Evolutionary conservation across 306 rosid species (phyloP).

Genomic region (Lagenaria siceraria): DNA sequence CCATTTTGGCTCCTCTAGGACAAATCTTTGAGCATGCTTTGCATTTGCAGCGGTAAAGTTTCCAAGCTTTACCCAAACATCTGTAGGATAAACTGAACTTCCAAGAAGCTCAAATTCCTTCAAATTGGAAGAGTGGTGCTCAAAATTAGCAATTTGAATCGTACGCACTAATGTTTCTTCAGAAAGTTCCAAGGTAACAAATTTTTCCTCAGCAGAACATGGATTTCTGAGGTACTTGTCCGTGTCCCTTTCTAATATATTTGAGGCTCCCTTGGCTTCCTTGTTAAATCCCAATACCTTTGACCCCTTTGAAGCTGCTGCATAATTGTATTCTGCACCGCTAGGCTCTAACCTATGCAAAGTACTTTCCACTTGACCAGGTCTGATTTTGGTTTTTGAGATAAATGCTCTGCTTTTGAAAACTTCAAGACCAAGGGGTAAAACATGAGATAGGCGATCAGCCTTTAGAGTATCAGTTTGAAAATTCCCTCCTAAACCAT

Average conservation of each 20-base stretch:
- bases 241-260: constrained; percentile 66
- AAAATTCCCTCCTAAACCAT: constrained; percentile 21
- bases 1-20: constrained; percentile 80
- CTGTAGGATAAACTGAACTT: constrained; percentile 75
- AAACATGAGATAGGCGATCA: constrained; percentile 39
- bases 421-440: constrained; percentile 83
- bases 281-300: constrained; percentile 84
- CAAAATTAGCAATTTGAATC: constrained; percentile 75
- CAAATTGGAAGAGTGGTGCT: constrained; percentile 84
- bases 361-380: constrained; percentile 41
- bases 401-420: constrained; percentile 72
- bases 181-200: constrained; percentile 68
- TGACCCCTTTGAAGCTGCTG: constrained; percentile 87
- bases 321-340: constrained; percentile 80
- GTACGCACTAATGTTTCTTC: constrained; percentile 87
- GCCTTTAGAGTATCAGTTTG: constrained; percentile 38
- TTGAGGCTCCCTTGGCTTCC: constrained; percentile 95
- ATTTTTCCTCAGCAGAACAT: constrained; percentile 78
- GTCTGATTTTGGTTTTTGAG: constrained; percentile 42
- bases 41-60: constrained; percentile 70
- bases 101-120: constrained; percentile 68
- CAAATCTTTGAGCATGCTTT: constrained; percentile 65
- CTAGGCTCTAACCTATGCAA: constrained; percentile 76
- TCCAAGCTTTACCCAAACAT: constrained; percentile 72
- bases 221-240: constrained; percentile 93